Percentiles rank a stretch among this genome's conserved stretches.
Evolutionary conservation across 345 rosid genomes (phyloP).

Genomic region (Toxicodendron radicans): DNA sequence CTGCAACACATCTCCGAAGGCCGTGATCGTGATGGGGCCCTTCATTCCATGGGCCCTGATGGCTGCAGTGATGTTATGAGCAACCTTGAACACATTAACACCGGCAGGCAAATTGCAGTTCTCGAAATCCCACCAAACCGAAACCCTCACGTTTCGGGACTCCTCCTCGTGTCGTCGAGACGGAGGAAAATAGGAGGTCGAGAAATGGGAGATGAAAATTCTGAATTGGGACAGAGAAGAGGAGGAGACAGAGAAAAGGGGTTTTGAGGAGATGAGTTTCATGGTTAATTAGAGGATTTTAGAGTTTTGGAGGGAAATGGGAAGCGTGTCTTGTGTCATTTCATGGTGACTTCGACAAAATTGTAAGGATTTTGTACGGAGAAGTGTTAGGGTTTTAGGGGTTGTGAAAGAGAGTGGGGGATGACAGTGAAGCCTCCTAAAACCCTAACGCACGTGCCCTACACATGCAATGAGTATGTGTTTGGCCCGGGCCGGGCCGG

Average conservation of each 20-base stretch:
- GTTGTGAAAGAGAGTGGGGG: neutral
- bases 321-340: constrained; percentile 4
- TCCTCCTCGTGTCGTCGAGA: constrained; percentile 45
- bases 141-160: constrained; percentile 55
- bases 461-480: too few species aligned
- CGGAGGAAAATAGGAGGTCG: constrained; percentile 21
- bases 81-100: constrained; percentile 57
- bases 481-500: neutral
- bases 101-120: constrained; percentile 66
- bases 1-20: constrained; percentile 73
- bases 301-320: neutral
- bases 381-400: constrained; percentile 23
- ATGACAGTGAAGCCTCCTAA: neutral
- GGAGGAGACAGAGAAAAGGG: constrained; percentile 24
- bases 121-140: constrained; percentile 99
- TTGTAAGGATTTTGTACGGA: neutral
- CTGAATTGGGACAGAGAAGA: constrained; percentile 17
- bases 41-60: constrained; percentile 67
- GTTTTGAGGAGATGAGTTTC: constrained; percentile 29
- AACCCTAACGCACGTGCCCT: constrained; percentile 22
- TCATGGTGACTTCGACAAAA: neutral
- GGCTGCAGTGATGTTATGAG: constrained; percentile 57
- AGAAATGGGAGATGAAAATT: constrained; percentile 39
- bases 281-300: constrained; percentile 20
- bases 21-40: constrained; percentile 79